A percentile compares a stretch with the other conserved stretches of the same genome.
These are phyloP conservation scores for Candida fluviatilis DNA, from an alignment of 805 yeast species.

Conservation along the genomic window DNA sequence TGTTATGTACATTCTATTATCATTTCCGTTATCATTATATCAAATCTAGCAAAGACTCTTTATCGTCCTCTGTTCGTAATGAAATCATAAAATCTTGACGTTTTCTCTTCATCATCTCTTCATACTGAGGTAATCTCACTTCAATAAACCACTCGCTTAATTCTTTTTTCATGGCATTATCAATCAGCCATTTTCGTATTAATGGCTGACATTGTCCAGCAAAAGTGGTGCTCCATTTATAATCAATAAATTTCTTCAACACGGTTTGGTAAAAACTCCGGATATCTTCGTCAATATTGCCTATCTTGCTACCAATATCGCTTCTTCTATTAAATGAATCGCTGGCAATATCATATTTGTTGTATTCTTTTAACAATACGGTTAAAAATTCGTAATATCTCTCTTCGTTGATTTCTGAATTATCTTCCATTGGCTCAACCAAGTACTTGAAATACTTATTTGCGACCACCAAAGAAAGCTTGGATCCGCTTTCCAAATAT, in stretches of 20 bases:
- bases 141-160: conserved; percentile 18
- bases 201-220: conserved; percentile 28
- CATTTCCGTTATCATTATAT: conserved; percentile 5
- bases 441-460: conserved; percentile 19
- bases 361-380: conserved; percentile 11
- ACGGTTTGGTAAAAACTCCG: conserved; percentile 14
- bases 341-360: conserved; percentile 7
- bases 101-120: conserved; percentile 18
- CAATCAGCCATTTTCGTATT: conserved; percentile 34
- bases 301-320: conserved; percentile 4
- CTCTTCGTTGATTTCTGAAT: conserved; percentile 8
- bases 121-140: conserved; percentile 17
- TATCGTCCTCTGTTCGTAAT: conserved; percentile 20
- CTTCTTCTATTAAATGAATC: conserved; percentile 16
- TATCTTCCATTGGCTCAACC: conserved; percentile 18
- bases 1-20: neutral
- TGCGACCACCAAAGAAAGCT: conserved; percentile 21
- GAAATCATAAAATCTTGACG: conserved; percentile 20
- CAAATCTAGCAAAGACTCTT: conserved; percentile 26
- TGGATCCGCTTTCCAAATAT: conserved; percentile 18
- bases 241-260: conserved; percentile 23
- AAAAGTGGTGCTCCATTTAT: conserved; percentile 22
- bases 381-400: conserved; percentile 21
- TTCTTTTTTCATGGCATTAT: conserved; percentile 21
- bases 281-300: conserved; percentile 11